A percentile compares a stretch with the other conserved stretches of the same genome.
These are phyloP conservation scores for Hyphopichia burtonii DNA, from an alignment of 1,139 yeast genomes.

Conservation along the genomic window DNA sequence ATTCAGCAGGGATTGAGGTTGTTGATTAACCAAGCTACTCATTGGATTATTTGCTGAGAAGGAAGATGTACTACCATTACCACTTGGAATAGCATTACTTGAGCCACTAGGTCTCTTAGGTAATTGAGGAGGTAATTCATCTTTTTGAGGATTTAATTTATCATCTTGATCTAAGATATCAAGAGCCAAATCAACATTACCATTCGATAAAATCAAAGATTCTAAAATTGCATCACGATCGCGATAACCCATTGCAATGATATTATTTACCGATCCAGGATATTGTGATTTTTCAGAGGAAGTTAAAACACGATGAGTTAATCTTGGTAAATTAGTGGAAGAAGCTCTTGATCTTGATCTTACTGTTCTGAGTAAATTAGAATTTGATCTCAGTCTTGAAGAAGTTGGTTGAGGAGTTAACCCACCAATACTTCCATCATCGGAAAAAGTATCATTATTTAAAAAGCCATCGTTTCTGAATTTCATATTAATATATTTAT, in stretches of 20 bases:
- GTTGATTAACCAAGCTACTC: slow-evolving; percentile 12
- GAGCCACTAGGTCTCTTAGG: slow-evolving; percentile 42
- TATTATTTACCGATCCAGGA: slow-evolving; percentile 35
- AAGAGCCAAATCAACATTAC: slow-evolving; percentile 49
- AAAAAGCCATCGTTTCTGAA: slow-evolving; percentile 35
- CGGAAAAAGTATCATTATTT: slow-evolving; percentile 19
- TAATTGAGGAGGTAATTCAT: slow-evolving; percentile 44
- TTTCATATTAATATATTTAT: slow-evolving; percentile 49
- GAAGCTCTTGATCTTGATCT: slow-evolving; percentile 2
- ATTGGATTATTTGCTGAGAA: slow-evolving; percentile 16
- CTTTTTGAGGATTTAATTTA: slow-evolving; percentile 33
- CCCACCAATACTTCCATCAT: slow-evolving; percentile 10
- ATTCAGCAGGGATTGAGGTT: slow-evolving; percentile 16
- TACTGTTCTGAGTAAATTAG: slow-evolving; percentile 4
- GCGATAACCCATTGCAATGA: slow-evolving; percentile 45
- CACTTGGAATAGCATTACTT: slow-evolving; percentile 4
- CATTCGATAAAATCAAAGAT: slow-evolving; percentile 47
- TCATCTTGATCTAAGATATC: slow-evolving; percentile 45
- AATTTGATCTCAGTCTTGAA: slow-evolving; percentile 15
- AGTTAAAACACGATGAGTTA: slow-evolving; percentile 44
- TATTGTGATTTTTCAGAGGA: slow-evolving; percentile 43
- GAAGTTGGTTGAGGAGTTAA: slow-evolving; percentile 1
- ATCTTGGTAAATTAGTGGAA: slow-evolving; percentile 24
- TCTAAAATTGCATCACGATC: slow-evolving; percentile 50
- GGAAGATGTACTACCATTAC: slow-evolving; percentile 8